phyloP scores from a whole-genome alignment of 768 basidiomycete genomes.

The Bullera alba region DNA sequence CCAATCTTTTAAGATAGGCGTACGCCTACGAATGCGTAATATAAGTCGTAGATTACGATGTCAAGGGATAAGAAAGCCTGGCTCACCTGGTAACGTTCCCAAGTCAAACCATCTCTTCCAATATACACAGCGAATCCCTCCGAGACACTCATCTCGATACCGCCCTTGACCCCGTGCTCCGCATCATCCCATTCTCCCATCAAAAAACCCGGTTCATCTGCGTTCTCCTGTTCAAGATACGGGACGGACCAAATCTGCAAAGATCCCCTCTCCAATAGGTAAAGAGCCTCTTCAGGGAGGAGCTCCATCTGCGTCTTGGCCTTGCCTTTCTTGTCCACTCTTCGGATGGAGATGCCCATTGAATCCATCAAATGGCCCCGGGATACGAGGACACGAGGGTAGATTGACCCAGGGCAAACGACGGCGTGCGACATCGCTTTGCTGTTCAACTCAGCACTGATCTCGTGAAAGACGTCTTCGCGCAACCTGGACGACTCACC shows the following conservation, averaged over 20 bases:
- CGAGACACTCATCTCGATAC: slow-evolving; percentile 68
- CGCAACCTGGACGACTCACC: slow-evolving; percentile 53
- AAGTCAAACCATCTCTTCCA: slow-evolving; percentile 64
- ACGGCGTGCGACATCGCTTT: slow-evolving; percentile 45
- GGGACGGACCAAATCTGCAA: slow-evolving; percentile 50
- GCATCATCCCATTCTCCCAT: slow-evolving; percentile 44
- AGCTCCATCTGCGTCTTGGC: slow-evolving; percentile 65
- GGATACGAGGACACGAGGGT: slow-evolving; percentile 34
- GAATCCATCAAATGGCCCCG: slow-evolving; percentile 76
- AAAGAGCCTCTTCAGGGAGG: slow-evolving; percentile 89
- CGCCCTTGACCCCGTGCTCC: slow-evolving; percentile 27
- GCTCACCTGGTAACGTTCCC: slow-evolving; percentile 81
- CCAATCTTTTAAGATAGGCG: slow-evolving; percentile 82
- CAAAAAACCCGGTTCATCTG: too few species aligned
- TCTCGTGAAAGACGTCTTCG: neutral
- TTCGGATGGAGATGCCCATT: slow-evolving; percentile 72
- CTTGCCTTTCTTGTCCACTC: slow-evolving; percentile 36
- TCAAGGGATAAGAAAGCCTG: neutral
- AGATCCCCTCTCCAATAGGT: slow-evolving; percentile 82
- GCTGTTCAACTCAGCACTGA: slow-evolving; percentile 14
- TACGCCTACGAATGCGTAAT: slow-evolving; percentile 59
- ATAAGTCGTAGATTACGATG: neutral
- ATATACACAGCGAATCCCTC: slow-evolving; percentile 84
- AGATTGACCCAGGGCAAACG: slow-evolving; percentile 23
- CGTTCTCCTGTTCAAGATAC: slow-evolving; percentile 42